phyloP scores from a whole-genome alignment of 495 filamentous ascomycete species.

The Jackrogersella minutella region DNA sequence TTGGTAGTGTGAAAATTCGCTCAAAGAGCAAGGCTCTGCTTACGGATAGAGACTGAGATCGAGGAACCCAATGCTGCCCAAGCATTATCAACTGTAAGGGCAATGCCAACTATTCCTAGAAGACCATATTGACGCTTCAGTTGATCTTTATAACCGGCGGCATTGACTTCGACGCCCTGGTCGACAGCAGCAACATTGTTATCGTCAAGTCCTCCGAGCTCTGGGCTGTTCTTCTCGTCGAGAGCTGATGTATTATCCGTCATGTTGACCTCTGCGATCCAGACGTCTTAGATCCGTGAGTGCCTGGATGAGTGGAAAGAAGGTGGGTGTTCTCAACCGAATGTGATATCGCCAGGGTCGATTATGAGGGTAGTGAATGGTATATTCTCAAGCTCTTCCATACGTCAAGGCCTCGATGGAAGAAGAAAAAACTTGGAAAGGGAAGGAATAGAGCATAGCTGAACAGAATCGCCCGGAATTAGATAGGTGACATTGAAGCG shows the following conservation, averaged over 20 bases:
- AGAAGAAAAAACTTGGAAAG: neutral
- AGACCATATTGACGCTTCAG: constrained; percentile 64
- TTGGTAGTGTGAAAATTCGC: neutral
- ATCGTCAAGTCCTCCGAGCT: constrained; percentile 34
- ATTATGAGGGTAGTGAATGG: neutral
- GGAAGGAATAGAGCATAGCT: neutral
- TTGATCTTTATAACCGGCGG: constrained; percentile 64
- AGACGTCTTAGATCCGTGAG: neutral
- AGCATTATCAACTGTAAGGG: constrained; percentile 62
- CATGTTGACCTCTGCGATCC: neutral
- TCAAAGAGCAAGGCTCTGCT: constrained; percentile 25
- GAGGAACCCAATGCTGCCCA: constrained; percentile 64
- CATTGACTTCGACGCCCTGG: constrained; percentile 56
- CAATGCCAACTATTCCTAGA: constrained; percentile 59
- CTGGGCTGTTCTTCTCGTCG: constrained; percentile 45
- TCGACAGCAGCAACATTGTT: constrained; percentile 49
- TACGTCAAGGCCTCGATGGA: neutral
- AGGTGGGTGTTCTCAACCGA: neutral
- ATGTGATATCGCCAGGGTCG: neutral
- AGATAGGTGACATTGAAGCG: constrained; percentile 13
- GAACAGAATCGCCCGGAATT: neutral
- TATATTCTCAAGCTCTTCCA: neutral
- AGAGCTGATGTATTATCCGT: constrained; percentile 43
- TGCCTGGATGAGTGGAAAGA: neutral
- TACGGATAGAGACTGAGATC: constrained; percentile 62